These are phyloP conservation scores for Daedaleopsis sinensis DNA, from an alignment of 768 basidiomycete genomes.

Conservation along the genomic window DNA sequence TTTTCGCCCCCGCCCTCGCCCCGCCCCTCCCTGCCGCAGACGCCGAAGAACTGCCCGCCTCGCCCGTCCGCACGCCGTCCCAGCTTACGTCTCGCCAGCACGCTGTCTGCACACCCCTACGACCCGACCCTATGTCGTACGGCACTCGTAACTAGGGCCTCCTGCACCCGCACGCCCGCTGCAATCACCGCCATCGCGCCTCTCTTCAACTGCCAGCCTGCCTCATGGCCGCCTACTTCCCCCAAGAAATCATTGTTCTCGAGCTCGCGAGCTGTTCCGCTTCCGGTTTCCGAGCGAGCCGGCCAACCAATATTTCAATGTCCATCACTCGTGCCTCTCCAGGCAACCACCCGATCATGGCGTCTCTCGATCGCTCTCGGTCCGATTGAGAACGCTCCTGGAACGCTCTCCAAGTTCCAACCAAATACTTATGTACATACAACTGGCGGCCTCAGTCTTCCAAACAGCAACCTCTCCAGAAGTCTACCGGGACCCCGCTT, in stretches of 20 bases:
- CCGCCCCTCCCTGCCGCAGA: background rate
- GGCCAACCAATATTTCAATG: constrained; percentile 16
- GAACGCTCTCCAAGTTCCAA: too few species aligned
- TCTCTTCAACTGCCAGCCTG: background rate
- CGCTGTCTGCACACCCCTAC: constrained; percentile 2
- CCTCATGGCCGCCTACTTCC: constrained; percentile 1
- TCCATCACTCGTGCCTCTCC: constrained; percentile 19
- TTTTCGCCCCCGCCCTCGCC: too few species aligned
- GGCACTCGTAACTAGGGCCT: constrained; percentile 3
- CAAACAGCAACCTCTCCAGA: background rate
- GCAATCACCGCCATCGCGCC: constrained; percentile 10
- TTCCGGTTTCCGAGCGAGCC: constrained; percentile 8
- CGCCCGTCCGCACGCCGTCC: too few species aligned
- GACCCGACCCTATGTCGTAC: background rate
- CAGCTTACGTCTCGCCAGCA: too few species aligned
- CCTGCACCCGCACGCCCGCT: constrained; percentile 1
- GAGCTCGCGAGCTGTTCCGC: constrained; percentile 1
- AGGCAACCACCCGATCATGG: constrained; percentile 10
- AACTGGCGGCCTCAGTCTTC: too few species aligned
- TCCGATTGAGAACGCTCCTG: too few species aligned
- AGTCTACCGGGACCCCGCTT: too few species aligned
- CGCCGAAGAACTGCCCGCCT: constrained; percentile 1
- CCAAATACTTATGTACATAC: too few species aligned
- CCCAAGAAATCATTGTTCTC: constrained; percentile 11
- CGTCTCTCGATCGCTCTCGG: background rate